Evolutionary conservation across 768 basidiomycete species (phyloP), one percentile per base, ranked within the genome.

Genomic region (Trametes cinnabarina): DNA sequence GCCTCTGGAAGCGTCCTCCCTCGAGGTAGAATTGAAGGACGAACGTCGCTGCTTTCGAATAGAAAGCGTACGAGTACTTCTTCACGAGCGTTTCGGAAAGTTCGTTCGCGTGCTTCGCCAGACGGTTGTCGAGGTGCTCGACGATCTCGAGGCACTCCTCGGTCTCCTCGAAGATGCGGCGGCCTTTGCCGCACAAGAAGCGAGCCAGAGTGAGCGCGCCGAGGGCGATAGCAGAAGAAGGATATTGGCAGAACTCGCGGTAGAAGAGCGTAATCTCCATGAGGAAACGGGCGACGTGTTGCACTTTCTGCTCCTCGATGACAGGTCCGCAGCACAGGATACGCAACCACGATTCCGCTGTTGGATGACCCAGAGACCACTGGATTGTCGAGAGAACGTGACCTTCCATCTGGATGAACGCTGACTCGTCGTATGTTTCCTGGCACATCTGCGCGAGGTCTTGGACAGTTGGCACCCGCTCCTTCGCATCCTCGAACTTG

Each of bases 181-280:
- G 86, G 35, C 84, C 72, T 72, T 90, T 90, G 61, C 87, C 88
- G 65, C 93, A 92, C 47, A 98, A 82, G 76, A 84, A 91, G 49
- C 94, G 85, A 4, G 97, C 91, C 44, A 98, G 82, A 5, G 92
- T 88, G 64, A 98, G 77, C 20, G 94, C 84, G 48, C 90, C 97
- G n/a, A 86, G 75, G 32, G 97, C 96, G 69, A 98, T 88, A 40
- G 90, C 82, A 1, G 92, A 95, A 2, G 96, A 87, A 8, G 85
- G 76, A 70, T 85, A 90, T 67, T 86, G 86, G 73, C 97, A 80
- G 73, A 95, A 98, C 70, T 98, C 97, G 57, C 94, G 87, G 74
- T 98, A 90, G 79, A 98, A 98, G 50, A 99, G 84, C 28, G 97
- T 98, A 68, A 98, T 94, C 74, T 99, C 97, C 97, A 99, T 99